These are phyloP conservation scores for Eucalyptus marginata DNA, from an alignment of 345 rosid species.

Conservation along the genomic window DNA sequence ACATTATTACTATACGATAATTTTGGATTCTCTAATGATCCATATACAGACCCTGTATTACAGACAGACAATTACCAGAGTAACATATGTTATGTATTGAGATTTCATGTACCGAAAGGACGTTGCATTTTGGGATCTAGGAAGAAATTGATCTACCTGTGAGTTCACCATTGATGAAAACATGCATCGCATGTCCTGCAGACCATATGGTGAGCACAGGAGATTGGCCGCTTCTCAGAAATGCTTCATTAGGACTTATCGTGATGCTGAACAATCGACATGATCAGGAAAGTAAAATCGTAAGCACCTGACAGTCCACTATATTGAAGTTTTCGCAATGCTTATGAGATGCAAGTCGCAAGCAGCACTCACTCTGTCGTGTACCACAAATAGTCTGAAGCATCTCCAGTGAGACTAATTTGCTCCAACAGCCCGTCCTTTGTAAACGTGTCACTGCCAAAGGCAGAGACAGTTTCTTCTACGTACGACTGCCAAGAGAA, in stretches of 20 bases:
- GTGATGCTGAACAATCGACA: conserved; percentile 28
- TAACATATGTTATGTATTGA: neutral
- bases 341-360: neutral
- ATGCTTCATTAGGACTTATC: conserved; percentile 35
- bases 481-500: conserved; percentile 27
- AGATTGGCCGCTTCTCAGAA: conserved; percentile 43
- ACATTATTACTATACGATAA: conserved; percentile 53
- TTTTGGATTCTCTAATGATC: conserved; percentile 42
- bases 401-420: conserved; percentile 20
- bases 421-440: conserved; percentile 21
- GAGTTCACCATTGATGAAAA: conserved; percentile 63
- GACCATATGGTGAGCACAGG: conserved; percentile 54
- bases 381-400: conserved; percentile 39
- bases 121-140: neutral
- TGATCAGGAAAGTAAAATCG: neutral
- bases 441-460: conserved; percentile 11
- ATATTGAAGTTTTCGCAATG: neutral
- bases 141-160: neutral
- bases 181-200: conserved; percentile 73
- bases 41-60: conserved; percentile 55
- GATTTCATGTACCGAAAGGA: neutral
- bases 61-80: neutral
- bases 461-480: conserved; percentile 21
- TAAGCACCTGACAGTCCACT: neutral
- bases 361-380: conserved; percentile 22